These are phyloP conservation scores for Fusarium zealandicum DNA, from an alignment of 2,329 filamentous ascomycete species.

Conservation along the genomic window DNA sequence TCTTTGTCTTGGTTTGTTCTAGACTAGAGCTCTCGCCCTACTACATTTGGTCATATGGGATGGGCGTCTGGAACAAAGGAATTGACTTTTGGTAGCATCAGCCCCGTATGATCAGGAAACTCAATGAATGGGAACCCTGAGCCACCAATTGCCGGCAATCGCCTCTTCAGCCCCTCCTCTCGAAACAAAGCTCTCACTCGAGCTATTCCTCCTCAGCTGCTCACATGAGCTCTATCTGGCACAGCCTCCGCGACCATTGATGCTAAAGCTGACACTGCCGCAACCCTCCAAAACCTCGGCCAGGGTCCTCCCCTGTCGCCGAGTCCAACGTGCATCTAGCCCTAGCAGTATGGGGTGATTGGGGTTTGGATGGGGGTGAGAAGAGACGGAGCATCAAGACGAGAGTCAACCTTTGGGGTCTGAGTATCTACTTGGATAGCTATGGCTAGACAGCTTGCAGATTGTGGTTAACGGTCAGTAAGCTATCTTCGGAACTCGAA, in stretches of 20 bases:
- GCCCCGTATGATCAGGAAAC: conserved; percentile 21
- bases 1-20: neutral
- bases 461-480: neutral
- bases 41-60: conserved; percentile 3
- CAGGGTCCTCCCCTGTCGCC: conserved; percentile 32
- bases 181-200: conserved; percentile 36
- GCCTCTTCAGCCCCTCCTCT: conserved; percentile 36
- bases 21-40: conserved; percentile 5
- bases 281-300: conserved; percentile 30
- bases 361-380: conserved; percentile 7
- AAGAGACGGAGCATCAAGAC: neutral
- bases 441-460: neutral
- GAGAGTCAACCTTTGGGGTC: no score
- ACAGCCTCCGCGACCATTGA: conserved; percentile 39
- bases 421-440: no score
- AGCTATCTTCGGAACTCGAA: no score
- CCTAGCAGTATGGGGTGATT: conserved; percentile 9
- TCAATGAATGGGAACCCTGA: conserved; percentile 8
- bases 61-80: conserved; percentile 8
- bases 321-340: conserved; percentile 12
- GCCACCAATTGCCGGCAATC: conserved; percentile 33
- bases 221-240: conserved; percentile 6
- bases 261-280: conserved; percentile 38
- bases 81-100: conserved; percentile 26
- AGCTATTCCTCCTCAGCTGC: conserved; percentile 20